A percentile compares a stretch with the other conserved stretches of the same genome.
Evolutionary conservation across 2,329 filamentous ascomycete species (phyloP).

Genomic region (Fonsecaea pedrosoi): DNA sequence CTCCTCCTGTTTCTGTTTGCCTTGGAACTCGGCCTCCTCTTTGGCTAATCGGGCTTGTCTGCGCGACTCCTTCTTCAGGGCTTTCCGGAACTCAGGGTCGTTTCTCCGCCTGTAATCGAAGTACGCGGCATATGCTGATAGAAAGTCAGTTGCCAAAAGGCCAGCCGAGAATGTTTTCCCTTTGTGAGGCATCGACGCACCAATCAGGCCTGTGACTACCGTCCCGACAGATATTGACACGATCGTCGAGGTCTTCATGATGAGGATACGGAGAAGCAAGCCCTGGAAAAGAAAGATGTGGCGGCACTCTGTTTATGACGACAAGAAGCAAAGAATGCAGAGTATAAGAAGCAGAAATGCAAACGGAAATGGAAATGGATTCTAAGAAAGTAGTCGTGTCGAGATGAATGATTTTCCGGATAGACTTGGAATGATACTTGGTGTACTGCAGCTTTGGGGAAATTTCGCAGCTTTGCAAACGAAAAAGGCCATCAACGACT

Average conservation of each 20-base stretch:
- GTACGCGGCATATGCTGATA: constrained; percentile 67
- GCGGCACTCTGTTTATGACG: background rate
- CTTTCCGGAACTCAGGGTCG: constrained; percentile 67
- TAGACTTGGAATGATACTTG: background rate
- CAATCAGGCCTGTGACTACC: constrained; percentile 63
- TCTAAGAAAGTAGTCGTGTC: background rate
- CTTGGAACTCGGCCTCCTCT: constrained; percentile 56
- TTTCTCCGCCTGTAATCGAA: constrained; percentile 71
- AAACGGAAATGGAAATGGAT: background rate
- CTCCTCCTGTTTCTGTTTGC: constrained; percentile 61
- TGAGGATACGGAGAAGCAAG: background rate
- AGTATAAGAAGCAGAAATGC: background rate
- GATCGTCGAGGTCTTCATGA: constrained; percentile 60
- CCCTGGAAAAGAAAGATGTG: background rate
- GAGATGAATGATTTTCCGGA: background rate
- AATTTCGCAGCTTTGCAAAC: constrained; percentile 9
- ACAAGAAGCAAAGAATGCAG: constrained; percentile 8
- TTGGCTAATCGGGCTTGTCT: constrained; percentile 55
- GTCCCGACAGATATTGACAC: constrained; percentile 65
- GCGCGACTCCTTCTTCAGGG: constrained; percentile 59
- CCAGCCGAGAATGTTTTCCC: constrained; percentile 4
- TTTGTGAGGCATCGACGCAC: constrained; percentile 44
- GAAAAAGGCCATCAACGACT: background rate
- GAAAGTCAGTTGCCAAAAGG: constrained; percentile 28
- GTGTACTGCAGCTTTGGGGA: background rate